phyloP scores from a whole-genome alignment of 2,329 filamentous ascomycete species.

The Aspergillus cejpii region DNA sequence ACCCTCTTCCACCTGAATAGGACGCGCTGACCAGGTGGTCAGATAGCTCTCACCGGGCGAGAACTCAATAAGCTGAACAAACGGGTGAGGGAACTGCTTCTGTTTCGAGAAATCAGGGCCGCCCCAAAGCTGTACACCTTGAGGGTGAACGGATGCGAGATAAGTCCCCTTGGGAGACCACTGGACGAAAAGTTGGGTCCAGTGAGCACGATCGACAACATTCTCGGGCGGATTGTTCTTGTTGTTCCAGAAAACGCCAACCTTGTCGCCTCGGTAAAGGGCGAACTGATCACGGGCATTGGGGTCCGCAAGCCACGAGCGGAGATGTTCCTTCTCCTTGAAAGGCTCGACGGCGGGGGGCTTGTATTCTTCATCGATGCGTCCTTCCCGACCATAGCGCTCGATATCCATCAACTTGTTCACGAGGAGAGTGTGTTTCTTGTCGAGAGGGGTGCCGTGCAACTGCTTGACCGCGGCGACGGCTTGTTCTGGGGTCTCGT shows the following conservation, averaged over 20 bases:
- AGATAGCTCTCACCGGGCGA: conserved; percentile 89
- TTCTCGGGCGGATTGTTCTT: conserved; percentile 83
- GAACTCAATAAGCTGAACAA: conserved; percentile 92
- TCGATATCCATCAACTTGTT: conserved; percentile 99
- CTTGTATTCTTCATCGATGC: conserved; percentile 84
- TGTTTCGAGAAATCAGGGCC: conserved; percentile 82
- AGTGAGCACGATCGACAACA: conserved; percentile 86
- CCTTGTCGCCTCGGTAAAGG: conserved; percentile 85
- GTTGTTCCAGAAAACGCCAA: conserved; percentile 98
- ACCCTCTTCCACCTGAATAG: conserved; percentile 84
- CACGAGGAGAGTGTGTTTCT: conserved; percentile 88
- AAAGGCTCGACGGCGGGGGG: conserved; percentile 78
- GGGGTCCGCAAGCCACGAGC: conserved; percentile 85
- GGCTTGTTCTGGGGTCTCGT: conserved; percentile 82
- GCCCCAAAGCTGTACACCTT: conserved; percentile 97
- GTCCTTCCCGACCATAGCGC: conserved; percentile 87
- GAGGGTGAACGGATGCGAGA: conserved; percentile 87
- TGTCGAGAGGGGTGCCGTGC: conserved; percentile 81
- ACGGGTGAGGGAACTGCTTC: conserved; percentile 89
- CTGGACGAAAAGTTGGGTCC: conserved; percentile 96
- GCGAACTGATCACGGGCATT: conserved; percentile 92
- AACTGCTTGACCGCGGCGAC: conserved; percentile 82
- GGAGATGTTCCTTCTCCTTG: conserved; percentile 84
- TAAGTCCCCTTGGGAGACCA: conserved; percentile 96
- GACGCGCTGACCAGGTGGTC: conserved; percentile 92